Percentiles rank a stretch among this genome's conserved stretches.
Conservation (phyloP, 169 alveolate genomes). For the Plasmodium coatneyi region DNA sequence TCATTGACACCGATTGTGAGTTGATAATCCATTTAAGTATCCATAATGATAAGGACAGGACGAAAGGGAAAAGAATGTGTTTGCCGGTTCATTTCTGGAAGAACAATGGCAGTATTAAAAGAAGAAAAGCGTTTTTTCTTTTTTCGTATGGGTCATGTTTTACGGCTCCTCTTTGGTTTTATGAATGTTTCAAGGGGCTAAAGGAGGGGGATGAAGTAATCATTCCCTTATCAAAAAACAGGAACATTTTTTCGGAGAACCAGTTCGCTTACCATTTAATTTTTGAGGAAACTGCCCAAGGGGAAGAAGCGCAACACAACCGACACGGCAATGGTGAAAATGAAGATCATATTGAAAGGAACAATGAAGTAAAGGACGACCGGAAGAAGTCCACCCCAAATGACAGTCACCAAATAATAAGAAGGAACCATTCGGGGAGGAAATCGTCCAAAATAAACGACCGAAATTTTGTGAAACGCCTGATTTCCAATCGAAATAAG, state of each 20-base stretch:
- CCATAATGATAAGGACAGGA: constrained; percentile 1
- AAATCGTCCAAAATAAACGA: not conserved
- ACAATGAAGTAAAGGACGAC: not conserved
- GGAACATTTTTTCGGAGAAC: constrained; percentile 29
- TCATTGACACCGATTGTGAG: constrained; percentile 66
- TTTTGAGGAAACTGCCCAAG: not conserved
- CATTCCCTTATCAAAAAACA: constrained; percentile 65
- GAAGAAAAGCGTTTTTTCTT: constrained; percentile 45
- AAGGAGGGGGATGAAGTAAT: constrained; percentile 72
- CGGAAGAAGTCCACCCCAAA: not conserved
- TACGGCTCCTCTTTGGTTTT: constrained; percentile 72
- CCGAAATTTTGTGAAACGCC: constrained; percentile 5
- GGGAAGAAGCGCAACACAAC: not conserved
- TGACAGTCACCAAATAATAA: not conserved
- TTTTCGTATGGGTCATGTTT: constrained; percentile 68
- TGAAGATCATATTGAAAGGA: not conserved
- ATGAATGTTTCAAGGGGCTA: constrained; percentile 40
- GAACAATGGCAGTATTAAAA: constrained; percentile 31
- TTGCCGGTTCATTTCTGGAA: constrained; percentile 32
- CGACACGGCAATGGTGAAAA: not conserved
- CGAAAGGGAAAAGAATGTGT: not conserved
- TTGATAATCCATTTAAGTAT: constrained; percentile 35
- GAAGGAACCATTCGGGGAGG: not conserved
- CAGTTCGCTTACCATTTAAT: constrained; percentile 30
- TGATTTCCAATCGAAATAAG: constrained; percentile 34